Percentiles rank a stretch among this genome's conserved stretches.
Conservation (phyloP, 805 yeast species). For the Candida multigemmis region DNA sequence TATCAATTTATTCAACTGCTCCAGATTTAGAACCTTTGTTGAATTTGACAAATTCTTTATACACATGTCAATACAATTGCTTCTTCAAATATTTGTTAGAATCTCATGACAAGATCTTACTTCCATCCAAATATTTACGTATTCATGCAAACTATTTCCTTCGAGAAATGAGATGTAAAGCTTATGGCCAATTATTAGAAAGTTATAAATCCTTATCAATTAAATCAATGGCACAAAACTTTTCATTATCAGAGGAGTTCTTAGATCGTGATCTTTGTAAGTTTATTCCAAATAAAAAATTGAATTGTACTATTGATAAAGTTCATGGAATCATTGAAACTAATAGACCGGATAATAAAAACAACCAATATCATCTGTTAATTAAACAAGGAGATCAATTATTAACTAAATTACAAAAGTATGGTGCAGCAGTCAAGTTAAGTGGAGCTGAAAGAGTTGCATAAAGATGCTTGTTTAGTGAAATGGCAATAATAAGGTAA, state of each 20-base stretch:
- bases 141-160: constrained; percentile 78
- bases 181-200: constrained; percentile 88
- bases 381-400: constrained; percentile 89
- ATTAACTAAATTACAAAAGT: constrained; percentile 90
- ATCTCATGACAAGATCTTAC: constrained; percentile 64
- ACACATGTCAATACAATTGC: constrained; percentile 77
- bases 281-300: constrained; percentile 86
- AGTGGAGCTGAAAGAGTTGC: constrained; percentile 77
- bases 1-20: constrained; percentile 67
- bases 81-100: constrained; percentile 71
- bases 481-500: no score
- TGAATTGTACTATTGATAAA: constrained; percentile 91
- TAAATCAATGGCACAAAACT: constrained; percentile 88
- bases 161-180: constrained; percentile 91
- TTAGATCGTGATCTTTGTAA: constrained; percentile 81
- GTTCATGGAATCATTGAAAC: constrained; percentile 95
- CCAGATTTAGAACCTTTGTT: constrained; percentile 71
- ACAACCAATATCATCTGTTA: constrained; percentile 81
- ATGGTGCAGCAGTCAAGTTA: constrained; percentile 93
- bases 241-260: constrained; percentile 83
- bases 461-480: no score
- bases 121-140: constrained; percentile 54
- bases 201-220: constrained; percentile 86
- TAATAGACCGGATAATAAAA: constrained; percentile 92
- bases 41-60: constrained; percentile 75